Percentiles rank a stretch among this genome's conserved stretches.
phyloP scores from a whole-genome alignment of 371 early-diverging fungal genomes.

The Actinomortierella ambigua region DNA sequence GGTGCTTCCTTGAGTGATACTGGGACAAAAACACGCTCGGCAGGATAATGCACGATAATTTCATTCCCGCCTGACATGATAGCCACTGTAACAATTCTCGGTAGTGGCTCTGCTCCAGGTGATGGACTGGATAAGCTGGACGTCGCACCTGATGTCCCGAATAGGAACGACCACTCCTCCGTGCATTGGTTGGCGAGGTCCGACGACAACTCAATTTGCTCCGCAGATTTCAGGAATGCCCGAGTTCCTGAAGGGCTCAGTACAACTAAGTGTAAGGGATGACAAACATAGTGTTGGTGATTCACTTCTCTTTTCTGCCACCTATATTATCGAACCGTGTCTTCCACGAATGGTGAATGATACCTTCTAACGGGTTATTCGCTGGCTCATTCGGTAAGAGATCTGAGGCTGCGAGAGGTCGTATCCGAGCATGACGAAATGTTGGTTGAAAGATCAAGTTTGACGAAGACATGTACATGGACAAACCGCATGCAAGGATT shows the following conservation, averaged over 20 bases:
- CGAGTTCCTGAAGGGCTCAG: conserved; percentile 40
- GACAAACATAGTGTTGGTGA: background rate
- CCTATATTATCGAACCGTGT: background rate
- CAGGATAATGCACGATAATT: conserved; percentile 30
- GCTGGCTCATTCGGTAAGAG: conserved; percentile 11
- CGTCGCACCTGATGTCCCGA: conserved; percentile 20
- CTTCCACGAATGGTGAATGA: too few species aligned
- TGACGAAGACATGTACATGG: conserved; percentile 32
- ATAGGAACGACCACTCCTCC: conserved; percentile 25
- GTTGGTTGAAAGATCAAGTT: conserved; percentile 40
- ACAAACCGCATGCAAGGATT: conserved; percentile 35
- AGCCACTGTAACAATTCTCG: conserved; percentile 28
- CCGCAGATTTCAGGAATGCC: conserved; percentile 15
- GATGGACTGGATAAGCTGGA: conserved; percentile 3
- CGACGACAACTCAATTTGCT: conserved; percentile 24
- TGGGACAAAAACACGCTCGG: conserved; percentile 37
- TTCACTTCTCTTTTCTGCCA: background rate
- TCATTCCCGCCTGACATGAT: conserved; percentile 23
- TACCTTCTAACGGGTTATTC: conserved; percentile 25
- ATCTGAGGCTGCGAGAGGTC: conserved; percentile 17
- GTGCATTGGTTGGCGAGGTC: conserved; percentile 23
- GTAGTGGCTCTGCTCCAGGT: conserved; percentile 9
- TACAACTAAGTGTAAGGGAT: conserved; percentile 10
- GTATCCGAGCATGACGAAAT: conserved; percentile 38
- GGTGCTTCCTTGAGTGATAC: conserved; percentile 37